Conservation (phyloP, 169 alveolate genomes). For the Cryptosporidium canis region DNA sequence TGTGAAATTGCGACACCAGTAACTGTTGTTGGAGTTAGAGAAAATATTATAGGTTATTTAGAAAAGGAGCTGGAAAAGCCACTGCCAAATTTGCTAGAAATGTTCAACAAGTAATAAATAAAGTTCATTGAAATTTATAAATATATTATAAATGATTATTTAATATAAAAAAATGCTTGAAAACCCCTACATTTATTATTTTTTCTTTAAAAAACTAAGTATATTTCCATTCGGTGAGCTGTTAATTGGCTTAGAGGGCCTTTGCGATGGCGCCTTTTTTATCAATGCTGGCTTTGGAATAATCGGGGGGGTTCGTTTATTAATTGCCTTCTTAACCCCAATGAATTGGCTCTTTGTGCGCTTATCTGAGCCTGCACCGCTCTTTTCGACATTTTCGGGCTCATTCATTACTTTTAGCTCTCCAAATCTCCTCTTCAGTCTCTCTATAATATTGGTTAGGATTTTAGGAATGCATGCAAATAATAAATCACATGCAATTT, state of each 20-base stretch:
- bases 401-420: neutral
- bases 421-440: constrained; percentile 29
- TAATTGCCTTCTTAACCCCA: neutral
- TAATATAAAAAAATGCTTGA: neutral
- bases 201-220: neutral
- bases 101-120: neutral
- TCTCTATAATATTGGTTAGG: constrained; percentile 7
- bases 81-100: constrained; percentile 44
- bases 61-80: constrained; percentile 35
- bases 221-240: neutral
- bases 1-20: constrained; percentile 35
- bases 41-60: constrained; percentile 24
- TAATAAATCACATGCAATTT: constrained; percentile 49
- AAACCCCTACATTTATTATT: neutral
- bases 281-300: neutral
- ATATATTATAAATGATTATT: neutral
- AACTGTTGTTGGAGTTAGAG: constrained; percentile 51
- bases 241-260: neutral
- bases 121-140: neutral
- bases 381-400: neutral
- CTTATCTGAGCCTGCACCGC: neutral
- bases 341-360: neutral
- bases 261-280: neutral
- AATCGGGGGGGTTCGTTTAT: neutral
- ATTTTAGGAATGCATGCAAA: constrained; percentile 34